Base-by-base conservation (phyloP, 495 filamentous ascomycete genomes). In the Aspergillus leporis region DNA sequence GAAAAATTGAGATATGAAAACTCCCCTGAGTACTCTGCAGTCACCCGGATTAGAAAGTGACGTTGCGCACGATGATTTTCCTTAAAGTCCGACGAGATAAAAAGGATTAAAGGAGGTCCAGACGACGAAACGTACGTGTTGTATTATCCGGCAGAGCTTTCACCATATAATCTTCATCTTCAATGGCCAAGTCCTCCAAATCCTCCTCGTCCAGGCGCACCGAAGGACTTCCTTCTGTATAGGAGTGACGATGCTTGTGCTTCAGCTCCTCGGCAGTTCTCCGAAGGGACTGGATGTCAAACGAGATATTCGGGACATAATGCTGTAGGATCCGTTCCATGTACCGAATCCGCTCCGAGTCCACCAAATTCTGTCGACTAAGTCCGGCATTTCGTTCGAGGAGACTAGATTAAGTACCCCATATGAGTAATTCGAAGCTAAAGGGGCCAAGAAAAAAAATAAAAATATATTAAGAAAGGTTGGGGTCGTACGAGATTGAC, bases 1-100 rank as follows among this genome's bases (percentile, higher is more conserved):
- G 77, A 78, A 48, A 82, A 81, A 49, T 81, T 81, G 38, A 80
- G 61, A 53, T 81, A 79, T 0, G 79, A 82, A 56, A 80, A 82
- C 58, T 82, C 79, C 16, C 79, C 79, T 4, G 79, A 82, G 55
- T 82, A 82, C 59, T 82, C 79, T 82, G 55, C 18, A 62, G 10
- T 48, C 16, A 31, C 12, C 34, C 36, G 2, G 18, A 19, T 22
- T 40, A 58, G 53, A 8, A 25, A 21, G 16, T 3, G 22, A 18
- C 16, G 4, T 14, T 21, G 5, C 18, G n/a, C 50, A 50, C 5
- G 4, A 30, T 0, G 16, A 0, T 28, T 28, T 5, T 13, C 46
- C 46, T 5, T 3, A 25, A 8, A 21, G 10, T 9, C 18, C 46
- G 28, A 25, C 46, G 7, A 21, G 22, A 48, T 14, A 36, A n/a